Evolutionary conservation across 2,329 filamentous ascomycete species (phyloP).

Genomic region (Colletotrichum sp.): DNA sequence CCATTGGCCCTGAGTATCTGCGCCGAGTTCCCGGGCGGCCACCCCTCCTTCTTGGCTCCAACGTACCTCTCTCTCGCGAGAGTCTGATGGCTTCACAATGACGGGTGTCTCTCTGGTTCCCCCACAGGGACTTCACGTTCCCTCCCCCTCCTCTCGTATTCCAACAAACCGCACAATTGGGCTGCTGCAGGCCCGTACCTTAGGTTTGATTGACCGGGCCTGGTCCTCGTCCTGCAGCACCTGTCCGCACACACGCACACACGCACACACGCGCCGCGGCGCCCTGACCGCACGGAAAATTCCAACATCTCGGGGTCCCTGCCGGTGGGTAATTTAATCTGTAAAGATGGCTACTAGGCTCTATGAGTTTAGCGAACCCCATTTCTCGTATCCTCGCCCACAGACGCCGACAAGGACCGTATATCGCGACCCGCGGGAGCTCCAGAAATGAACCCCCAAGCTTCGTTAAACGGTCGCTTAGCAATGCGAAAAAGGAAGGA

Average conservation of each 20-base stretch:
- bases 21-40: neutral
- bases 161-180: neutral
- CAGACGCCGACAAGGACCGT: neutral
- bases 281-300: slow-evolving; percentile 2
- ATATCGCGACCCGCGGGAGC: neutral
- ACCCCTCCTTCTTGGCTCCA: neutral
- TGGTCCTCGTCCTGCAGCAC: neutral
- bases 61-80: neutral
- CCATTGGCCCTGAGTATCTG: neutral
- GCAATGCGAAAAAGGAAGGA: neutral
- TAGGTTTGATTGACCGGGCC: neutral
- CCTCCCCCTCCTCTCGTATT: neutral
- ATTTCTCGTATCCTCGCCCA: slow-evolving; percentile 10
- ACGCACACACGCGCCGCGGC: neutral
- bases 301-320: slow-evolving; percentile 13
- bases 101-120: neutral
- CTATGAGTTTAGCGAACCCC: neutral
- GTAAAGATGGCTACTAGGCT: neutral
- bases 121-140: neutral
- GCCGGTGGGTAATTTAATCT: slow-evolving; percentile 1
- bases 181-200: neutral
- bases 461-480: neutral
- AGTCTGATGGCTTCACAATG: neutral
- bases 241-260: neutral
- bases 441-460: neutral